phyloP scores from a whole-genome alignment of 2,329 filamentous ascomycete species.

The Penicillium capsulatum region DNA sequence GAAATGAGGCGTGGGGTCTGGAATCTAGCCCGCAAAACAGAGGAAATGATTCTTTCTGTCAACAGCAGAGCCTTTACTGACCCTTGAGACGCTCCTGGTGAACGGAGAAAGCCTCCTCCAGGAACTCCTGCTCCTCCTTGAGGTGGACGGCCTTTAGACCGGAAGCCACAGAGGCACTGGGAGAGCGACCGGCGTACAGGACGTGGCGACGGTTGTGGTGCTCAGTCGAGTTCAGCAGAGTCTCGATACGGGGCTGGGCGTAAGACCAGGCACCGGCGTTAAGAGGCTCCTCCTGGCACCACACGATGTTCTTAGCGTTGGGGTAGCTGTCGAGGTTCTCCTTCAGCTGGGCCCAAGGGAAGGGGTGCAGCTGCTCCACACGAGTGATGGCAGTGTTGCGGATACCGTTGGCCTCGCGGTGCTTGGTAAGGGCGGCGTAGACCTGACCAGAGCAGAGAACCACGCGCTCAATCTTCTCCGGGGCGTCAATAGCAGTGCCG shows the following conservation, averaged over 20 bases:
- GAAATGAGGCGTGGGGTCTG: constrained; percentile 29
- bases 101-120: constrained; percentile 61
- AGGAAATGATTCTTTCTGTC: constrained; percentile 13
- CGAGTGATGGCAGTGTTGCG: constrained; percentile 91
- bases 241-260: constrained; percentile 96
- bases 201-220: constrained; percentile 90
- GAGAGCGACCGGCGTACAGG: constrained; percentile 92
- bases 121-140: constrained; percentile 87
- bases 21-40: constrained; percentile 23
- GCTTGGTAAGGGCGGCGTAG: constrained; percentile 82
- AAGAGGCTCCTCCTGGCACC: constrained; percentile 94
- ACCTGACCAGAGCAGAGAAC: constrained; percentile 94
- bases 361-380: constrained; percentile 96
- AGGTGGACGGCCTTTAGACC: constrained; percentile 82
- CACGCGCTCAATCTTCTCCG: constrained; percentile 87
- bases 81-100: constrained; percentile 65
- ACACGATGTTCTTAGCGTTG: constrained; percentile 96
- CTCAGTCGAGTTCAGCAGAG: constrained; percentile 85
- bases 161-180: constrained; percentile 88
- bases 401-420: constrained; percentile 80
- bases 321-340: constrained; percentile 96
- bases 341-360: constrained; percentile 95
- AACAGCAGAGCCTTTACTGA: constrained; percentile 44
- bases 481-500: constrained; percentile 66
- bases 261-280: constrained; percentile 97